phyloP scores from a whole-genome alignment of 2,329 filamentous ascomycete species.

The Arthrobotrys sinensis region DNA sequence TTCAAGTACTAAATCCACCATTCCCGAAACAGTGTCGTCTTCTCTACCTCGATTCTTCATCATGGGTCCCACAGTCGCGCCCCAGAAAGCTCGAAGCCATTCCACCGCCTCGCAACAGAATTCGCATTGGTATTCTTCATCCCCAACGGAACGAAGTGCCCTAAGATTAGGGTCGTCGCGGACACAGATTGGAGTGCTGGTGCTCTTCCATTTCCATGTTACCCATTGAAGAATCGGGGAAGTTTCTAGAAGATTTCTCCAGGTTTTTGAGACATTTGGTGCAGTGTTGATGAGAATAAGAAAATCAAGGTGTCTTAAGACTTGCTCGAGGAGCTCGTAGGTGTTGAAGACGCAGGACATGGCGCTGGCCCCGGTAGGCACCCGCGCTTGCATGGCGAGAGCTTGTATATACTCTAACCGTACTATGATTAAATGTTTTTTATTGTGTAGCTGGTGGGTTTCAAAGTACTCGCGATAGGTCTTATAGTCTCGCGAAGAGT shows the following conservation, averaged over 20 bases:
- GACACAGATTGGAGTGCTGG: constrained; percentile 11
- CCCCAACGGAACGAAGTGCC: background rate
- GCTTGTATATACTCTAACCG: too few relatives aligned
- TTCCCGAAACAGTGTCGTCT: background rate
- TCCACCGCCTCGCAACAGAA: background rate
- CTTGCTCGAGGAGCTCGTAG: constrained; percentile 33
- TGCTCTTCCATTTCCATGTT: constrained; percentile 21
- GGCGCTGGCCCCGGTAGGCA: background rate
- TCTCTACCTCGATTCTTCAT: background rate
- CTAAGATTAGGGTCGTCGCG: background rate
- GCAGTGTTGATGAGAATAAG: constrained; percentile 3
- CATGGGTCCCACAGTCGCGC: background rate
- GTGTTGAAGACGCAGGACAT: constrained; percentile 25
- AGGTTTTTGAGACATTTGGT: constrained; percentile 10
- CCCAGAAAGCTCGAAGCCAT: constrained; percentile 25
- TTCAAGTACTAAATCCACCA: background rate
- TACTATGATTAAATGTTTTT: too few relatives aligned
- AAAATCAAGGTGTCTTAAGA: constrained; percentile 28
- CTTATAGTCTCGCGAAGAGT: too few relatives aligned
- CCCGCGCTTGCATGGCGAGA: too few relatives aligned
- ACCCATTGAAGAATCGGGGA: constrained; percentile 34
- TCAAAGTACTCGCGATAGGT: too few relatives aligned
- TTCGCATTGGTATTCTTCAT: constrained; percentile 18
- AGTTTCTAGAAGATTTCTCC: constrained; percentile 20
- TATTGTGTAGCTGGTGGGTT: too few relatives aligned